Evolutionary conservation across 768 basidiomycete genomes (phyloP).

Genomic region (Naematelia aurantialba): DNA sequence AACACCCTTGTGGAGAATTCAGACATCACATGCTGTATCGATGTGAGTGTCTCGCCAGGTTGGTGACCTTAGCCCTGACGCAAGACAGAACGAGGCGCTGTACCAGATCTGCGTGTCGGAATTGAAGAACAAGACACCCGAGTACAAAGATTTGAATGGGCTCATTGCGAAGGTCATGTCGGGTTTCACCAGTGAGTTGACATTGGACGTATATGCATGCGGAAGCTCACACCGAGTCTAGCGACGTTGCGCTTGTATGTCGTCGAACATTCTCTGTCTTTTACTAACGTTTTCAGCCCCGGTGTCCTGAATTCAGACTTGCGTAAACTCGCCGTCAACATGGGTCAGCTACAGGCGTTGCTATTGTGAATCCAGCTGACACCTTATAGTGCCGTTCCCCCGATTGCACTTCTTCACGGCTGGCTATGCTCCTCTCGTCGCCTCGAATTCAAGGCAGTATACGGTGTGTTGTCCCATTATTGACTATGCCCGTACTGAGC

Average conservation of each 20-base stretch:
- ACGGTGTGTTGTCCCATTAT: constrained; percentile 18
- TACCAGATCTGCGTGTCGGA: constrained; percentile 49
- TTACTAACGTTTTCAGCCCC: constrained; percentile 30
- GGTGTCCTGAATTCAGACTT: constrained; percentile 50
- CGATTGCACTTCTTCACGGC: constrained; percentile 99
- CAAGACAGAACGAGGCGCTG: constrained; percentile 50
- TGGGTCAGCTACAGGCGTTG: constrained; percentile 24
- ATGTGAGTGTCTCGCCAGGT: constrained; percentile 24
- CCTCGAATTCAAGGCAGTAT: constrained; percentile 24
- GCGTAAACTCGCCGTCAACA: constrained; percentile 50
- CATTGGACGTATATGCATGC: neutral
- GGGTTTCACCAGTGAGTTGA: constrained; percentile 66
- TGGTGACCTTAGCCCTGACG: constrained; percentile 4
- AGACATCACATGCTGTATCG: constrained; percentile 46
- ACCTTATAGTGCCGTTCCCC: constrained; percentile 77
- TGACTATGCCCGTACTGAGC: neutral
- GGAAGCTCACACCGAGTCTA: constrained; percentile 10
- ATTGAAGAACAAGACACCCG: constrained; percentile 45
- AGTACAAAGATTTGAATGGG: constrained; percentile 54
- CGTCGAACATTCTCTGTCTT: neutral
- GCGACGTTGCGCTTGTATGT: constrained; percentile 42
- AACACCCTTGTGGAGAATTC: constrained; percentile 48
- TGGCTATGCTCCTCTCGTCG: constrained; percentile 59
- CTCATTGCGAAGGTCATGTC: constrained; percentile 88
- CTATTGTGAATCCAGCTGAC: constrained; percentile 1